Conservation (phyloP, 2,329 filamentous ascomycete species). For the Diaporthe batatas region DNA sequence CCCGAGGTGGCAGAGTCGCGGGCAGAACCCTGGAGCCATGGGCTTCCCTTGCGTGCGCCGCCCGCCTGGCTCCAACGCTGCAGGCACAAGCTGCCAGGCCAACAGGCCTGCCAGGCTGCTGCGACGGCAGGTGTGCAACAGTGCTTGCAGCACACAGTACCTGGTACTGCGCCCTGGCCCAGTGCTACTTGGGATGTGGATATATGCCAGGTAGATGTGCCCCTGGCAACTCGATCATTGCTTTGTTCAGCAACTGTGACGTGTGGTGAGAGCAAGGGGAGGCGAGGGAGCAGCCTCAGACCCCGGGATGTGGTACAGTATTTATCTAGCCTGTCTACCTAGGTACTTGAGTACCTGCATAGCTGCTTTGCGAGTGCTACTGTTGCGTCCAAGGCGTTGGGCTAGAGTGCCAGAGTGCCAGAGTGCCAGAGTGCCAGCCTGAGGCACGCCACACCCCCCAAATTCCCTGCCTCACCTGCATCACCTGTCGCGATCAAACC, state of each 20-base stretch:
- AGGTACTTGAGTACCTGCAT: neutral
- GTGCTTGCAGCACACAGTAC: neutral
- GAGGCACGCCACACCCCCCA: neutral
- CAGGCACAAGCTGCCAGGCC: neutral
- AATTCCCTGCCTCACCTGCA: conserved; percentile 6
- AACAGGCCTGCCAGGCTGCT: neutral
- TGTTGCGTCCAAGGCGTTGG: neutral
- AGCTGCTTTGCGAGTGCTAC: neutral
- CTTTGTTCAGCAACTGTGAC: conserved; percentile 32
- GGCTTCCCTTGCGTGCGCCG: conserved; percentile 4
- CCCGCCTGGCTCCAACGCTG: conserved; percentile 9
- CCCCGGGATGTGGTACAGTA: neutral
- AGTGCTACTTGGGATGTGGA: neutral
- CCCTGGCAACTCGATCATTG: conserved; percentile 13
- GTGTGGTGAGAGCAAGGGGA: conserved; percentile 31
- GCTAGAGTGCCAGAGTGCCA: no score
- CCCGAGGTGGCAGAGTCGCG: conserved; percentile 2
- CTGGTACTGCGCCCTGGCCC: neutral
- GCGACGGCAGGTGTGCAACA: conserved; percentile 13
- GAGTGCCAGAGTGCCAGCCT: neutral
- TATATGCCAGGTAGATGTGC: neutral
- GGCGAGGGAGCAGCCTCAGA: conserved; percentile 16
- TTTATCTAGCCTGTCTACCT: no score
- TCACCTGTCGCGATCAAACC: neutral
- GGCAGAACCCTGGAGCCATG: conserved; percentile 5